Conservation (phyloP, 2,329 filamentous ascomycete species). For the Corynespora cassiicola region DNA sequence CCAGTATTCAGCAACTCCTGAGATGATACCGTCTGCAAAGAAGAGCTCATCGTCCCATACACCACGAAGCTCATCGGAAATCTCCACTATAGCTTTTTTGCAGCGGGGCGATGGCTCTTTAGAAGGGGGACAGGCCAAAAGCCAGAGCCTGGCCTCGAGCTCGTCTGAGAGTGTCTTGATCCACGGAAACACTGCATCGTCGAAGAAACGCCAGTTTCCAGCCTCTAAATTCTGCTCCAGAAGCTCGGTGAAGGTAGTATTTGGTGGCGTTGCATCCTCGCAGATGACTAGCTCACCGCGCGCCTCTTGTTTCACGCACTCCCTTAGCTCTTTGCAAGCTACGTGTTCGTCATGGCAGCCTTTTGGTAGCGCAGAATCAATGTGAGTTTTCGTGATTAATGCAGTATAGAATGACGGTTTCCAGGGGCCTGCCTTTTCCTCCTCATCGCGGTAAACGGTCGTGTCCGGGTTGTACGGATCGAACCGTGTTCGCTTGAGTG, state of each 20-base stretch:
- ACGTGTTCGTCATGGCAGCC: background rate
- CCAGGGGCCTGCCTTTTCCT: background rate
- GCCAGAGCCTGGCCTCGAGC: background rate
- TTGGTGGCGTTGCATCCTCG: conserved; percentile 2
- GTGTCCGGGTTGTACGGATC: conserved; percentile 1
- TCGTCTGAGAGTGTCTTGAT: background rate
- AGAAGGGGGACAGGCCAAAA: background rate
- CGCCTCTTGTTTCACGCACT: conserved; percentile 8
- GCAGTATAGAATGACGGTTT: conserved; percentile 3
- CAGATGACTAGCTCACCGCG: conserved; percentile 7
- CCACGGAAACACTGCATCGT: background rate
- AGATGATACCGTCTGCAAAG: no score
- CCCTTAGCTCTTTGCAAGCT: conserved; percentile 5
- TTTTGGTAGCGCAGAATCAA: conserved; percentile 1
- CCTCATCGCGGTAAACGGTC: conserved; percentile 1
- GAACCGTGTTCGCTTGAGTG: conserved; percentile 3
- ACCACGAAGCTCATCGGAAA: no score
- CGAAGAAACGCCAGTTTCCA: conserved; percentile 3
- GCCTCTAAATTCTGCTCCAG: no score
- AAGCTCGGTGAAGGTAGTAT: background rate
- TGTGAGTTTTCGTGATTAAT: background rate
- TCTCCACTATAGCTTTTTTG: no score
- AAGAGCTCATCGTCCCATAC: no score
- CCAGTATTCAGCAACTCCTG: no score
- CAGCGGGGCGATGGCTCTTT: no score